Conservation (phyloP, 495 filamentous ascomycete species). For the Penicillium dipodomyicola region DNA sequence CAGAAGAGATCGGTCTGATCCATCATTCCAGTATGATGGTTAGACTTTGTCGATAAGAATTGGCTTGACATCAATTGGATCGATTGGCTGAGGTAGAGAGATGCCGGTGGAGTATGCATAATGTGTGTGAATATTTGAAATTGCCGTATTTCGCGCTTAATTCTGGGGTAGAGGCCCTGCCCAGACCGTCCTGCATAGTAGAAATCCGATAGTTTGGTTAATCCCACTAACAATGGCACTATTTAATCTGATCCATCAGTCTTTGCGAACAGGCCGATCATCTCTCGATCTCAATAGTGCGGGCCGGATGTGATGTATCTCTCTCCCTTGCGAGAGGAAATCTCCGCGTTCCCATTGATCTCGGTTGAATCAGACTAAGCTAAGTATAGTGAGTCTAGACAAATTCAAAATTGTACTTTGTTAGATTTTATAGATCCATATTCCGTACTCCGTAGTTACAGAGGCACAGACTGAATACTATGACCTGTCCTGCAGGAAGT, state of each 20-base stretch:
- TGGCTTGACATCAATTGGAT: not conserved
- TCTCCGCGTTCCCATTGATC: constrained; percentile 14
- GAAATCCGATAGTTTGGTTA: constrained; percentile 14
- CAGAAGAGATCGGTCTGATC: constrained; percentile 22
- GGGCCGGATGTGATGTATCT: constrained; percentile 27
- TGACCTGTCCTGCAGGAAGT: constrained; percentile 1
- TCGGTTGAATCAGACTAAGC: not conserved
- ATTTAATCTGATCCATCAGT: constrained; percentile 28
- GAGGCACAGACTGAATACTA: not conserved
- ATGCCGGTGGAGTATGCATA: constrained; percentile 3
- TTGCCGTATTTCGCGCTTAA: not conserved
- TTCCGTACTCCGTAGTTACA: not conserved
- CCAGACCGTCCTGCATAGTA: constrained; percentile 6
- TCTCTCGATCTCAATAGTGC: constrained; percentile 21
- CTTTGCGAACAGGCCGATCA: constrained; percentile 10
- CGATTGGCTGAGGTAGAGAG: constrained; percentile 5
- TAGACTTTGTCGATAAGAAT: constrained; percentile 18
- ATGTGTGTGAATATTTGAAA: constrained; percentile 1
- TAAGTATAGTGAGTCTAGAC: not conserved
- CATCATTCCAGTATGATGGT: constrained; percentile 23
- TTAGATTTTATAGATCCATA: not conserved
- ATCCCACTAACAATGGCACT: constrained; percentile 21
- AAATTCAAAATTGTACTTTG: not conserved
- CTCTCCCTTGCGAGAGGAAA: constrained; percentile 5
- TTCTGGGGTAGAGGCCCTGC: constrained; percentile 9